Conservation (phyloP, 768 basidiomycete species). For the Inosperma sp. region DNA sequence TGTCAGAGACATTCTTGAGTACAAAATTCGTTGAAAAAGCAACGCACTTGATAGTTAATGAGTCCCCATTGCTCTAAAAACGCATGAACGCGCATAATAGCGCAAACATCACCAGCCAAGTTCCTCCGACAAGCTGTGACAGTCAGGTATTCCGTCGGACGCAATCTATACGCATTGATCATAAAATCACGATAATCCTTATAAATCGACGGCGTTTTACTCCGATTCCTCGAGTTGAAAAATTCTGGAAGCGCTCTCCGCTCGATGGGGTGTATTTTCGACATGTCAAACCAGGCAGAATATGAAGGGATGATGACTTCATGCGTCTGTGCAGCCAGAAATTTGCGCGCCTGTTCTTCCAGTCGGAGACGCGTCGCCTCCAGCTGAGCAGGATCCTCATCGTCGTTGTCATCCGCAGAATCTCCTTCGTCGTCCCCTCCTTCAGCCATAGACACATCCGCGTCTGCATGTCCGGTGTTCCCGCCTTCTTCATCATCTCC, state of each 20-base stretch:
- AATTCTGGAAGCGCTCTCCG: slow-evolving; percentile 92
- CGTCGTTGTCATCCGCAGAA: slow-evolving; percentile 77
- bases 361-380: slow-evolving; percentile 75
- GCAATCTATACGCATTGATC: slow-evolving; percentile 95
- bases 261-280: slow-evolving; percentile 89
- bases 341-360: slow-evolving; percentile 87
- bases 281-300: slow-evolving; percentile 97
- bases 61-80: slow-evolving; percentile 99
- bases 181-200: slow-evolving; percentile 99
- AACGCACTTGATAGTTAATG: slow-evolving; percentile 90
- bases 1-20: slow-evolving; percentile 9
- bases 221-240: slow-evolving; percentile 92
- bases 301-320: slow-evolving; percentile 97
- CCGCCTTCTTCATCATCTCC: slow-evolving; percentile 48
- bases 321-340: slow-evolving; percentile 95
- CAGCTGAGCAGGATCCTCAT: slow-evolving; percentile 79
- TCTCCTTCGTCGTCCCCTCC: slow-evolving; percentile 72
- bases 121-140: slow-evolving; percentile 96
- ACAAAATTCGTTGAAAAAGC: not conserved
- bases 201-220: slow-evolving; percentile 95
- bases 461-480: slow-evolving; percentile 23
- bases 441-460: slow-evolving; percentile 71
- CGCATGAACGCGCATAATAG: slow-evolving; percentile 97
- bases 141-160: slow-evolving; percentile 93
- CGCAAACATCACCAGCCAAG: slow-evolving; percentile 96